Conservation (phyloP, 106 monocot species). For the Acorus calamus region DNA sequence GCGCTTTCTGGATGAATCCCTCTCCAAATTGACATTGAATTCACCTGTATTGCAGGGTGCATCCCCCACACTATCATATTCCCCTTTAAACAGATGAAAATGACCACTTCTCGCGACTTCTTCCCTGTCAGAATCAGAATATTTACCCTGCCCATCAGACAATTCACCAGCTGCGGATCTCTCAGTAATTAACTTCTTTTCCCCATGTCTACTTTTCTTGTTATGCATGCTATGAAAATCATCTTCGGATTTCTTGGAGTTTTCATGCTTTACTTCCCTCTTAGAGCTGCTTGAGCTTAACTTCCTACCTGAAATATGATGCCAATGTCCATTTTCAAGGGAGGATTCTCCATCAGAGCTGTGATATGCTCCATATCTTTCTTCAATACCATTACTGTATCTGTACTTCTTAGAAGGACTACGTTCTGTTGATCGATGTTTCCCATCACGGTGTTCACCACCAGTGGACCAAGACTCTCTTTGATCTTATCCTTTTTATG, state of each 20-base stretch:
- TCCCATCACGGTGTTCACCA: not conserved
- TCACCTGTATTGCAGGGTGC: too few species aligned
- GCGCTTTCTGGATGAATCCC: too few species aligned
- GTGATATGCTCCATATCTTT: conserved; percentile 10
- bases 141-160: not conserved
- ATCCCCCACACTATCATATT: too few species aligned
- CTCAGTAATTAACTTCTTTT: not conserved
- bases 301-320: too few species aligned
- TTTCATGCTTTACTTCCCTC: too few species aligned
- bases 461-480: not conserved
- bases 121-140: conserved; percentile 4
- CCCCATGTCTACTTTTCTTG: conserved; percentile 4
- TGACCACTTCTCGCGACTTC: conserved; percentile 1
- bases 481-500: conserved; percentile 11
- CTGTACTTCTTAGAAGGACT: not conserved
- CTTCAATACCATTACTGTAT: conserved; percentile 7
- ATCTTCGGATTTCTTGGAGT: too few species aligned
- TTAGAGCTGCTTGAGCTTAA: too few species aligned
- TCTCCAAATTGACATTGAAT: too few species aligned
- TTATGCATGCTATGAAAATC: not conserved
- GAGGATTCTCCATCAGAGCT: conserved; percentile 4
- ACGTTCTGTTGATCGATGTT: conserved; percentile 4
- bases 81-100: too few species aligned
- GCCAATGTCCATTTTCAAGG: not conserved
- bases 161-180: not conserved